A percentile compares a stretch with the other conserved stretches of the same genome.
These are phyloP conservation scores for Epithemia pelagica DNA, from an alignment of 108 stramenopile species.

Conservation along the genomic window DNA sequence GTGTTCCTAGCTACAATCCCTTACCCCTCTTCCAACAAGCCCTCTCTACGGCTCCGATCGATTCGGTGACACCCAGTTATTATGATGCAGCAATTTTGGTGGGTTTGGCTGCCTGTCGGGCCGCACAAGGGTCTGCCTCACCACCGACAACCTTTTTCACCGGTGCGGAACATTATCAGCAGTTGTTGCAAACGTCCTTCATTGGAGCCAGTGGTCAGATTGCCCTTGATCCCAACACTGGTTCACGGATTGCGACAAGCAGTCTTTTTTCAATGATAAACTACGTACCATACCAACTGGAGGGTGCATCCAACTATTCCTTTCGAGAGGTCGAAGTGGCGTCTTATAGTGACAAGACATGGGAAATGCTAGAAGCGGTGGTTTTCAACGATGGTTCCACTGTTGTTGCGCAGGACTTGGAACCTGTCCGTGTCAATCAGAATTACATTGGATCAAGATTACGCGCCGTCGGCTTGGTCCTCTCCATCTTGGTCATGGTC, in stretches of 20 bases:
- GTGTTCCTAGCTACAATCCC: not conserved
- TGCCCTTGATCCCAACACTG: constrained; percentile 31
- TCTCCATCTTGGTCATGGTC: no score
- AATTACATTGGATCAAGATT: no score
- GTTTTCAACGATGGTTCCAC: no score
- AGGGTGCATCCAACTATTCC: no score
- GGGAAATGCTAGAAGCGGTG: no score
- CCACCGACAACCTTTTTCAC: constrained; percentile 16
- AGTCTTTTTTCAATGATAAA: constrained; percentile 34
- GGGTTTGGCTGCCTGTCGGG: constrained; percentile 39
- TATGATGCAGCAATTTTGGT: constrained; percentile 53
- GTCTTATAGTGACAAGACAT: no score
- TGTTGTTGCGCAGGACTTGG: no score
- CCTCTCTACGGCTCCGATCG: not conserved
- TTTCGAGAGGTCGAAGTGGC: no score
- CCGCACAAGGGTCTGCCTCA: not conserved
- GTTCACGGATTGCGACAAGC: constrained; percentile 27
- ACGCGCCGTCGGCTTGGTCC: no score
- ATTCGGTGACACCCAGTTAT: constrained; percentile 13
- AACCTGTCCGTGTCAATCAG: no score
- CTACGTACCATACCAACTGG: no score
- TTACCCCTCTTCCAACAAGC: not conserved
- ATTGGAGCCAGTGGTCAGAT: constrained; percentile 33
- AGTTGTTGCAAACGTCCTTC: constrained; percentile 26
- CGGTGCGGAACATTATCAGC: constrained; percentile 29